Evolutionary conservation across 2,329 filamentous ascomycete genomes (phyloP), one percentile per base, ranked within the genome.

Genomic region (Talaromyces pinophilus): DNA sequence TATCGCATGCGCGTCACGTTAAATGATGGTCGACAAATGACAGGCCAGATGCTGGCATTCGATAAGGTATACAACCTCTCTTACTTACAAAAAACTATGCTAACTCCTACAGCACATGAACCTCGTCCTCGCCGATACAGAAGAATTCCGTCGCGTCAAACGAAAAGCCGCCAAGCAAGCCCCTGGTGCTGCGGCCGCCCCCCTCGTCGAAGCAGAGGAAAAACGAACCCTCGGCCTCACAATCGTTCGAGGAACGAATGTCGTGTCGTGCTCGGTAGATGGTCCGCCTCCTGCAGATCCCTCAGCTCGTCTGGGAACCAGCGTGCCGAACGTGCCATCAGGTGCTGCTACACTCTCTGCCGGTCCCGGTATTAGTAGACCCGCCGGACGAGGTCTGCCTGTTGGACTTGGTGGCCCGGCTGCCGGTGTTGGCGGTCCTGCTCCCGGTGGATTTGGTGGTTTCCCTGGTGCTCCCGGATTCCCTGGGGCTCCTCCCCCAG

Each of bases 1-100:
- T 98, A 96, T 86, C 92, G 94, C 82, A 98, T 99, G 93, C 90
- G 94, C 78, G 90, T 97, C 71, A 98, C 93, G 65, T 86, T 99
- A 79, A 92, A 92, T 77, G 95, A 99, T 83, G 92, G 92, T 71
- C 90, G 95, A 76, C 92, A 97, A 80, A 96, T 99, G 89, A 93
- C 93, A 48, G 95, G 93, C 69, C 93, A 98, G 81, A 97, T 99
- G 92, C 87, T 99, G 72, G 95, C 95, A 64, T 99, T 98, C 76
- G 95, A 99, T 81, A 98, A 98, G 88, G 92, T 94, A 81, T 65
- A 71, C 19, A 30, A 2, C 33, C 25, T 19, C 25, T 22, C 2
- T 48, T 10, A 48, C 7, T 57, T 35, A 19, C 55, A 19, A 17
- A 55, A 1, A 22, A 5, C 28, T 35, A 63, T 68, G 62, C 25